phyloP scores from a whole-genome alignment of 108 stramenopile species.

The Epipyxis sp. region DNA sequence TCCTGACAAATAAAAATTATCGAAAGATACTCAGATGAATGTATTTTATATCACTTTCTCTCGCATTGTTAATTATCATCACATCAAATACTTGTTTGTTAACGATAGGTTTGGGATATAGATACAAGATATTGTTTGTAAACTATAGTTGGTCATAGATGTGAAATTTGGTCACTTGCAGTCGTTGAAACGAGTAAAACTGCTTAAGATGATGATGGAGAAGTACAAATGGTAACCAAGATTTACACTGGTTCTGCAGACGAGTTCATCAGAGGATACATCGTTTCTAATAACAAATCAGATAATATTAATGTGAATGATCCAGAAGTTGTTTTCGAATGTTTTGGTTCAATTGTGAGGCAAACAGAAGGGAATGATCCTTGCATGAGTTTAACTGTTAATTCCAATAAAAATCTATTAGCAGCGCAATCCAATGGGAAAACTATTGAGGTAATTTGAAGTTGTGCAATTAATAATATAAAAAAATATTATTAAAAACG shows the following conservation, averaged over 20 bases:
- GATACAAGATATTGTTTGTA: conserved; percentile 88
- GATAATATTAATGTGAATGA: background rate
- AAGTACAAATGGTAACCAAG: background rate
- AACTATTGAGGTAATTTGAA: too few relatives aligned
- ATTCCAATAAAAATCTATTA: conserved; percentile 35
- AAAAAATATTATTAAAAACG: too few relatives aligned
- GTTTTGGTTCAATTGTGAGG: background rate
- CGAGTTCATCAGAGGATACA: background rate
- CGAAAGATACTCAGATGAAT: conserved; percentile 92
- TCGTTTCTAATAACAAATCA: background rate
- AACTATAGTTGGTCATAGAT: conserved; percentile 85
- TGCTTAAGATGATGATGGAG: background rate
- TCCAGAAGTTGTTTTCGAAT: background rate
- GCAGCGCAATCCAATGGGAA: conserved; percentile 46
- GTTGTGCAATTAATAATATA: too few relatives aligned
- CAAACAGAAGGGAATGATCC: background rate
- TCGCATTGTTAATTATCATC: too few relatives aligned
- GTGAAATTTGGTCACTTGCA: conserved; percentile 64
- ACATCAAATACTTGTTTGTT: too few relatives aligned
- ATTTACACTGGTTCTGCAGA: background rate
- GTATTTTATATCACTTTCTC: too few relatives aligned
- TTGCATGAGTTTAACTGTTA: background rate
- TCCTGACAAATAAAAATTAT: conserved; percentile 19
- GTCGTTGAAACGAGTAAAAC: background rate
- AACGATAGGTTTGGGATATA: conserved; percentile 97